Evolutionary conservation across 305 asterid genomes (phyloP).

Genomic region (Lippia alba): DNA sequence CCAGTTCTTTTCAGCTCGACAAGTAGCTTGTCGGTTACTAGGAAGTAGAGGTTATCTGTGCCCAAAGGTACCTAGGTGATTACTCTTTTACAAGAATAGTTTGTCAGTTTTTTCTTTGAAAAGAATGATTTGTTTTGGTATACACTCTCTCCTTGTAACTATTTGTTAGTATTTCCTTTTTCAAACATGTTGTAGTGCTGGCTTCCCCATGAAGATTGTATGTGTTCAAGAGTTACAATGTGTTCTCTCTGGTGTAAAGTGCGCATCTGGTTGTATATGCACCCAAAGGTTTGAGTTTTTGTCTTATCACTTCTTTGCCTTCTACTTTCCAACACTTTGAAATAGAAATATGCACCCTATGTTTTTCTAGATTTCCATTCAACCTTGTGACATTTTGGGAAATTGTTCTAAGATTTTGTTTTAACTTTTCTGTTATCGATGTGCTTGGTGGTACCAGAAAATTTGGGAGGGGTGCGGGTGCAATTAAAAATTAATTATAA

Average conservation of each 20-base stretch:
- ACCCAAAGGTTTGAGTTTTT: slow-evolving; percentile 77
- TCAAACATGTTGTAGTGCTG: slow-evolving; percentile 65
- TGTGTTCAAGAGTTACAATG: slow-evolving; percentile 65
- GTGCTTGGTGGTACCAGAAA: too few species aligned
- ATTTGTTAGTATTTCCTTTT: background rate
- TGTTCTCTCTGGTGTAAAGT: slow-evolving; percentile 66
- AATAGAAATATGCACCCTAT: slow-evolving; percentile 6
- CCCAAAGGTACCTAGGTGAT: slow-evolving; percentile 67
- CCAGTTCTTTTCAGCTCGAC: slow-evolving; percentile 93
- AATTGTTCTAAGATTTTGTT: background rate
- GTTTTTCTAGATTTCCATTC: slow-evolving; percentile 19
- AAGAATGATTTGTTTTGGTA: slow-evolving; percentile 14
- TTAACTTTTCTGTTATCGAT: too few species aligned
- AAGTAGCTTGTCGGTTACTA: slow-evolving; percentile 91
- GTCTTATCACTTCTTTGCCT: background rate
- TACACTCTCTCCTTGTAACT: slow-evolving; percentile 3
- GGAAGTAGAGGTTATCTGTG: slow-evolving; percentile 97
- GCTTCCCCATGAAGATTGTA: slow-evolving; percentile 84
- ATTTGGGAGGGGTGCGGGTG: too few species aligned
- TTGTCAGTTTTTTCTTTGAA: slow-evolving; percentile 22
- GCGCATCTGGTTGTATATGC: slow-evolving; percentile 94
- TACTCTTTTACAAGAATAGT: slow-evolving; percentile 27
- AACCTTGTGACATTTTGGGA: background rate
- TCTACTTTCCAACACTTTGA: slow-evolving; percentile 5
- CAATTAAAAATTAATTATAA: too few species aligned